Evolutionary conservation across 805 yeast genomes (phyloP).

Genomic region (Hanseniaspora guilliermondii): DNA sequence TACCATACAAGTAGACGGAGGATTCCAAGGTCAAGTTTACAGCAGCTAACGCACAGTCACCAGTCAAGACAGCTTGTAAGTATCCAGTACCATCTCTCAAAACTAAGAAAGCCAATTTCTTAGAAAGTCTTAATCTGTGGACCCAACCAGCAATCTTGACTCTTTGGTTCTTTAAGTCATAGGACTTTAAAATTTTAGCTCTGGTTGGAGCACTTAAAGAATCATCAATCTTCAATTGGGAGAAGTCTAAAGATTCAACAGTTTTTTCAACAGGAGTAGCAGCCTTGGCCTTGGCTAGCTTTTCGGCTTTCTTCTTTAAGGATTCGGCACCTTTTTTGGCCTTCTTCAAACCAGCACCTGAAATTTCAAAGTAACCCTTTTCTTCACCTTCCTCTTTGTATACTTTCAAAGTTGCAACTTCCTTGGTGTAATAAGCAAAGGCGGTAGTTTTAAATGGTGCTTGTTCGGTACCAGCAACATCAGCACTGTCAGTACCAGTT

Average conservation of each 20-base stretch:
- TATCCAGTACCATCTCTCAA: conserved; percentile 92
- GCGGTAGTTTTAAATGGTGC: conserved; percentile 75
- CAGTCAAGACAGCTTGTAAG: conserved; percentile 75
- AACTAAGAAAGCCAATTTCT: conserved; percentile 81
- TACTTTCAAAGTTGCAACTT: conserved; percentile 42
- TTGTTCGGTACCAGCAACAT: conserved; percentile 50
- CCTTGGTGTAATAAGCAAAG: conserved; percentile 47
- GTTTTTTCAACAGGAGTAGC: conserved; percentile 41
- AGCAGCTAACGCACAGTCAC: conserved; percentile 87
- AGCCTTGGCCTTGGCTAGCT: conserved; percentile 47
- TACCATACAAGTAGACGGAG: conserved; percentile 69
- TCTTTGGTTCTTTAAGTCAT: conserved; percentile 50
- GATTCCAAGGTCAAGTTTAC: conserved; percentile 78
- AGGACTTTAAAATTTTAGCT: conserved; percentile 50
- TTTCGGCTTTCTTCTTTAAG: conserved; percentile 54
- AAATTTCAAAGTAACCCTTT: conserved; percentile 38
- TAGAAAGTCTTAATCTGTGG: conserved; percentile 85
- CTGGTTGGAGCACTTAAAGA: conserved; percentile 57
- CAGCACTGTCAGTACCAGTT: conserved; percentile 51
- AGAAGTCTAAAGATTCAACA: conserved; percentile 66
- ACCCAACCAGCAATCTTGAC: conserved; percentile 86
- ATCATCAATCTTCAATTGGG: conserved; percentile 50
- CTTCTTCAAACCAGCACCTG: conserved; percentile 85
- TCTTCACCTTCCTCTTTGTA: conserved; percentile 45
- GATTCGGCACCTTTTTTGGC: conserved; percentile 95